Base-by-base conservation (phyloP, 2,329 filamentous ascomycete species). In the Epichloe gansuensis region DNA sequence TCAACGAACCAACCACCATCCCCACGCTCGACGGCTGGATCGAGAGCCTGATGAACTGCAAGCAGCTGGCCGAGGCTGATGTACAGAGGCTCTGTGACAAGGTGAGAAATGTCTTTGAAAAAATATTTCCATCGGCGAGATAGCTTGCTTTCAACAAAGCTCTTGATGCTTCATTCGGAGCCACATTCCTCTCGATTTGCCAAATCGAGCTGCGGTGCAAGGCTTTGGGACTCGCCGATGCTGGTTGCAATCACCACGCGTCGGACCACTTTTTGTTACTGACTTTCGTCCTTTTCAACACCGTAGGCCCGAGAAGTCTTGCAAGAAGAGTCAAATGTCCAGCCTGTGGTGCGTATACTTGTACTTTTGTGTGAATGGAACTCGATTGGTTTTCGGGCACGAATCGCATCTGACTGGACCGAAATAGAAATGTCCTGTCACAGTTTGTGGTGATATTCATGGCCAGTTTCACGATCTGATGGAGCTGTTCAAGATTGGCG, bases 401-500 rank as follows among this genome's bases (percentile, higher is more conserved):
- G 49, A 44, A 44, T 40, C 17, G 45, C 41, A 21, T 49, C 49
- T 53, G 52, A 53, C 44, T 31, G 25, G 12, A 42, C 17, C 5
- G 17, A 42, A 31, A 21, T 58, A 90, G 86, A 96, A 96, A 91
- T 97, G 91, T 69, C 93, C 93, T 44, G 93, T 97, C 60, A 98
- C 93, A 52, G 93, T 98, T 56, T 97, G 93, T 70, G 93, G 93
- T 68, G 93, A 98, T 72, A 98, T 98, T 68, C 93, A 98, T 71
- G 93, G 93, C 60, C 93, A 98, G 72, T 97, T 97, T 70, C 91
- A 97, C 71, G 93, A 98, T 67, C 74, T 98, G 70, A 97, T 98
- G 89, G 93, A 98, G 74, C 82, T 98, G 51, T 98, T 98, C 80
- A 94, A 95, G 75, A 97, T 98, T 69, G 93, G 93, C 61, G 93